Evolutionary conservation across 495 filamentous ascomycete species (phyloP), one percentile per base, ranked within the genome.

Genomic region (Baudoinia panamericana): DNA sequence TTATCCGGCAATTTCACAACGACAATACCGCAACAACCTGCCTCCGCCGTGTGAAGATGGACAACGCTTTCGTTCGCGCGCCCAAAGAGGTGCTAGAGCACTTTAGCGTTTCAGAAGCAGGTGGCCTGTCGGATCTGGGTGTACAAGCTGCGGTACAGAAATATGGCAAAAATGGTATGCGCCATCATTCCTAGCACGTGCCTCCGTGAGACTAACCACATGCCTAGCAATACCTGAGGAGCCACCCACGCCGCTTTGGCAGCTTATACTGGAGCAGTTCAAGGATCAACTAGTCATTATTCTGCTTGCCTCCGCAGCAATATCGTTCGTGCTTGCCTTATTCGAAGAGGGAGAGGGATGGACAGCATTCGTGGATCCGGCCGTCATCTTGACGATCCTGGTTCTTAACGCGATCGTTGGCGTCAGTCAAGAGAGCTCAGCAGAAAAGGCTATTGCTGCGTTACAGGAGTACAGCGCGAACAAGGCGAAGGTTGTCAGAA

Each of bases 401-500:
- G 77, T 99, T 48, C 75, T 99, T 51, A 99, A 99, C 62, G 81
- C 92, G 32, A 76, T 96, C 41, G 92, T 99, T 28, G 92, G 92
- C 48, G 92, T 99, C 13, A 93, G 86, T 30, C 92, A 99, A 70
- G 92, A 99, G 68, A 93, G 82, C 60, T 94, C 85, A 56, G 92
- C 92, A 24, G 92, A 99, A 59, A 95, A 95, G 61, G 92, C 92
- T 8, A 99, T 99, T 62, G 86, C 92, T 9, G 92, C 92, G 30
- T 75, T 99, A 25, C 88, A 99, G 63, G 87, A 99, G 73, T 99
- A 99, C 63, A 95, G 88, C 28, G 92, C 92, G 43, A 96, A 94
- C 55, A 82, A 94, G 65, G 90, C 92, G 46, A 99, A 87, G 58
- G 87, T 92, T 36, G 55, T 94, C 34, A 80, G 92, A 45, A 62